These are phyloP conservation scores for Cryptosporidium sp. DNA, from an alignment of 169 alveolate genomes.

Conservation along the genomic window DNA sequence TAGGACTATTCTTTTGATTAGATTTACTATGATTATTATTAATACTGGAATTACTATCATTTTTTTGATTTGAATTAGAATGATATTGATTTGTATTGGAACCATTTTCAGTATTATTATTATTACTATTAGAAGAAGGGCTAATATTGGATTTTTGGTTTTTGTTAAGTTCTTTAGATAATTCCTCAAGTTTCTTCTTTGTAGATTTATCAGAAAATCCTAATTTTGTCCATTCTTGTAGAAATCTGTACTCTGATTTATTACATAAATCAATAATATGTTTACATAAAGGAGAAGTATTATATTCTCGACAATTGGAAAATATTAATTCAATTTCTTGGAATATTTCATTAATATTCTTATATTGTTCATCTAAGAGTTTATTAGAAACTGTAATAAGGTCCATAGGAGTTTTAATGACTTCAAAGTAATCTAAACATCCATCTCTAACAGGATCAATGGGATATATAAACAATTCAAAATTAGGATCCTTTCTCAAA, in stretches of 20 bases:
- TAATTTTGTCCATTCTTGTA: slow-evolving; percentile 39
- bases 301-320: slow-evolving; percentile 53
- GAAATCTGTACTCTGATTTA: slow-evolving; percentile 29
- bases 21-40: too few species aligned
- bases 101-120: background rate
- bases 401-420: slow-evolving; percentile 54
- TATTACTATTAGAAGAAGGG: background rate
- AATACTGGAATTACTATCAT: background rate
- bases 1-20: too few species aligned
- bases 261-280: slow-evolving; percentile 26
- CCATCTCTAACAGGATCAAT: slow-evolving; percentile 60
- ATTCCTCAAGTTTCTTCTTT: background rate
- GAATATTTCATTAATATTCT: background rate
- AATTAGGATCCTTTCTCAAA: slow-evolving; percentile 51
- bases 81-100: background rate
- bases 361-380: slow-evolving; percentile 20
- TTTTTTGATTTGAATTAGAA: too few species aligned
- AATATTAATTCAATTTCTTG: slow-evolving; percentile 46
- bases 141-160: background rate
- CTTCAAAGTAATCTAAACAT: slow-evolving; percentile 65
- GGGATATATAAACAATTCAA: slow-evolving; percentile 34
- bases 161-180: background rate
- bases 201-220: slow-evolving; percentile 35
- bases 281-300: slow-evolving; percentile 54
- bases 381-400: slow-evolving; percentile 30